These are phyloP conservation scores for Biancaea sappan DNA, from an alignment of 306 rosid species.

Conservation along the genomic window DNA sequence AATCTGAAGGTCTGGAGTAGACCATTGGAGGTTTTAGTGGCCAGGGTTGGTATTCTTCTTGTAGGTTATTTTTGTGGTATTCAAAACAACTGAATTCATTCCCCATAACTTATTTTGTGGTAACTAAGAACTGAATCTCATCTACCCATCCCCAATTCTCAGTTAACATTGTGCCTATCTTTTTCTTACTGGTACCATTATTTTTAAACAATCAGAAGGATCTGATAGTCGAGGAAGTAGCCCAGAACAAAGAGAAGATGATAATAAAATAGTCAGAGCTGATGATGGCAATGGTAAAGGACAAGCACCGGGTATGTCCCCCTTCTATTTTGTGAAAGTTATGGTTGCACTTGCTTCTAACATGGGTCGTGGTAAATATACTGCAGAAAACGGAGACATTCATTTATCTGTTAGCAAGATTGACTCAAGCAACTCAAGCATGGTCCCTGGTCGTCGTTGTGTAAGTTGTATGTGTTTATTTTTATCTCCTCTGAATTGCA, in stretches of 20 bases:
- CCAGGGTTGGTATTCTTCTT: neutral
- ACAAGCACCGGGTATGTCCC: slow-evolving; percentile 37
- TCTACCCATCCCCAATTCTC: neutral
- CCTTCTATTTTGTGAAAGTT: slow-evolving; percentile 28
- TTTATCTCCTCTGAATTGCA: slow-evolving; percentile 48
- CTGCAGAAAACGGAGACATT: slow-evolving; percentile 54
- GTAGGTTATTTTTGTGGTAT: neutral
- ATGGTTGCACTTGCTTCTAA: slow-evolving; percentile 43
- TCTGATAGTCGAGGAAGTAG: slow-evolving; percentile 47
- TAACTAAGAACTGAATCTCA: slow-evolving; percentile 7
- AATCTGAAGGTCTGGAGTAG: neutral
- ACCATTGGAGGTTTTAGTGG: slow-evolving; percentile 23
- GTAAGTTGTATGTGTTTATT: slow-evolving; percentile 99
- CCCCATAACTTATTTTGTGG: neutral
- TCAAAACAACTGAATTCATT: neutral
- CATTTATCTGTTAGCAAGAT: slow-evolving; percentile 35
- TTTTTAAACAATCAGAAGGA: slow-evolving; percentile 35
- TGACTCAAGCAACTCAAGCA: slow-evolving; percentile 39
- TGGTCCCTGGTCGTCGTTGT: slow-evolving; percentile 79
- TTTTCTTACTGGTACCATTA: neutral
- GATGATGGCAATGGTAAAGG: slow-evolving; percentile 44
- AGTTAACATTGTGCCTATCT: neutral
- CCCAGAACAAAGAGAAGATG: slow-evolving; percentile 47
- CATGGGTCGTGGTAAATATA: slow-evolving; percentile 26
- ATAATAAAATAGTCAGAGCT: slow-evolving; percentile 16